A percentile compares a stretch with the other conserved stretches of the same genome.
These are phyloP conservation scores for Buxus sempervirens DNA, from an alignment of 164 flowering plant genomes.

Conservation along the genomic window DNA sequence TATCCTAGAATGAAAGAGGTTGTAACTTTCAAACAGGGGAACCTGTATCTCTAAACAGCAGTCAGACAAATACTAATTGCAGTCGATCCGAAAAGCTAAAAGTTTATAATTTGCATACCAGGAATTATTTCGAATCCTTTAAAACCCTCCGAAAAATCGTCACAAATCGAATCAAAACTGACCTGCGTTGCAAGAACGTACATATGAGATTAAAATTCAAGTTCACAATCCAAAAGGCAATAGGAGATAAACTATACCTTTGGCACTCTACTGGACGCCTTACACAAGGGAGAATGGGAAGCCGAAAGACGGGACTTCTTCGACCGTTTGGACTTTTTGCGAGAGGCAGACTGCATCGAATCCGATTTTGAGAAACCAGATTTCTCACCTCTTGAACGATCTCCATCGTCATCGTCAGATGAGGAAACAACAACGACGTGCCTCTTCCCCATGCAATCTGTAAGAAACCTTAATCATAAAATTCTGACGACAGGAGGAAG, in stretches of 20 bases:
- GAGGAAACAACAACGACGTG: slow-evolving; percentile 37
- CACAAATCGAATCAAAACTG: slow-evolving; percentile 35
- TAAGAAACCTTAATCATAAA: not conserved
- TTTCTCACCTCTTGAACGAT: slow-evolving; percentile 12
- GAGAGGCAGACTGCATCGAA: slow-evolving; percentile 26
- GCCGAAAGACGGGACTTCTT: slow-evolving; percentile 45
- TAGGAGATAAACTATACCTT: slow-evolving; percentile 14
- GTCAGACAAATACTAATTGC: too few relatives aligned
- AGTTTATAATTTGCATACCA: slow-evolving; percentile 44
- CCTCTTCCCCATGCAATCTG: slow-evolving; percentile 35
- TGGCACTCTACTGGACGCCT: slow-evolving; percentile 16
- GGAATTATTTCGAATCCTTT: slow-evolving; percentile 50
- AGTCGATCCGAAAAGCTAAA: slow-evolving; percentile 5
- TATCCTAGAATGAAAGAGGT: too few relatives aligned
- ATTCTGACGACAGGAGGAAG: not conserved
- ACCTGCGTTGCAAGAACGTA: slow-evolving; percentile 42
- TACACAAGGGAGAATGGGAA: slow-evolving; percentile 20
- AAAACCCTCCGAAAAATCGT: slow-evolving; percentile 62
- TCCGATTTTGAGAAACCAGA: slow-evolving; percentile 24
- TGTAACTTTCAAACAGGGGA: not conserved
- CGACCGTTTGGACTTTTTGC: slow-evolving; percentile 25
- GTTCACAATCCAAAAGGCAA: not conserved
- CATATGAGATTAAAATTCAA: slow-evolving; percentile 1
- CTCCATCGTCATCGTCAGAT: slow-evolving; percentile 53
- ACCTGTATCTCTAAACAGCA: too few relatives aligned